Base-by-base conservation (phyloP, 805 yeast genomes). In the Torulaspora franciscae region DNA sequence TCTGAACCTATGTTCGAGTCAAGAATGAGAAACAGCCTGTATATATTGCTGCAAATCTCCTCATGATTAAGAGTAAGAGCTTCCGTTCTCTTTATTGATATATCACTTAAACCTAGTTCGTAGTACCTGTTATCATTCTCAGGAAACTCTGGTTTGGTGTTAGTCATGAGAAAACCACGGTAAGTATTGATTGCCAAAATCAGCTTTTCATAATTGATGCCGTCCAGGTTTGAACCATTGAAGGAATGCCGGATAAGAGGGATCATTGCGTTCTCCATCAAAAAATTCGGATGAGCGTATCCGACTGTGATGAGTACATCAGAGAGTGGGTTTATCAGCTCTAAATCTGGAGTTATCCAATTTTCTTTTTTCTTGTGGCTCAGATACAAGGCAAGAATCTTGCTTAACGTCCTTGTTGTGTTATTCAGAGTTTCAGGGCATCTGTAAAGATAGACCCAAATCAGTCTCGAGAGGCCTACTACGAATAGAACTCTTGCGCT, bases 361-460 rank as follows among this genome's bases (percentile, higher is more conserved):
- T 80, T 79, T 51, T 82, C 85, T 52, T 85, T 86, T 47, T 75
- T 76, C 43, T 71, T 75, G 40, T 75, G 74, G 44, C 72, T 69
- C 19, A 90, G 68, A 33, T 85, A 62, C 4, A 77, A 49, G 39
- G 76, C 74, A 46, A 83, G 79, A 27, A 93, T 66, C 2, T 67
- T 58, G 46, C 84, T 95, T 40, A 93, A 71, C 44, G 82, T 83
- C 56, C 89, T 82, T 2, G 90, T 80, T 0, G 95, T 89, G 47
- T 85, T 83, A 60, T 91, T 93, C 54, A 91, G 68, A 0, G 97
- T 84, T 54, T 95, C 99, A 0, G 95, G 78, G 52, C 89, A 80
- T 50, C 98, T 72, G 64, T 82, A 87, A 19, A 89, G 68, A 59
- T 85, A 93, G 0, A 90, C 95, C 99, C 99, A 93, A 0, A 86